Conservation (phyloP, 192 early-diverging fungal genomes). For the Coemansia sp. region DNA sequence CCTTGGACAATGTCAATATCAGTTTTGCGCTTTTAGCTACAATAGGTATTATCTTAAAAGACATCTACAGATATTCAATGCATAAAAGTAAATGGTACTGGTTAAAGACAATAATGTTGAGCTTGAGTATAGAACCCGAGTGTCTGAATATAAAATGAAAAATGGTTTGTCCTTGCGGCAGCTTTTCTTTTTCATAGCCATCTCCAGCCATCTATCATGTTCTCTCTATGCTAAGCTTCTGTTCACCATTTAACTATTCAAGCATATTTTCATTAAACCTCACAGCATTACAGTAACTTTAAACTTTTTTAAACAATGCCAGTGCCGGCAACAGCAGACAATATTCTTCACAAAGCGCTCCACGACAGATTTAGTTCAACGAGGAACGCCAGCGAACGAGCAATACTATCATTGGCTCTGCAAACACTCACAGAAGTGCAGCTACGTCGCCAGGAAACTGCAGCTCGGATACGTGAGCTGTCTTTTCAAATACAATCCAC, state of each 20-base stretch:
- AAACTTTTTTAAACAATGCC: constrained; percentile 3
- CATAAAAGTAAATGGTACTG: too few relatives aligned
- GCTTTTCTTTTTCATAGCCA: too few relatives aligned
- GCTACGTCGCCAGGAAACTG: constrained; percentile 20
- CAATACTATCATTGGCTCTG: constrained; percentile 24
- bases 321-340: constrained; percentile 15
- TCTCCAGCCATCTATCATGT: too few relatives aligned
- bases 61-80: too few relatives aligned
- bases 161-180: too few relatives aligned
- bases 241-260: background rate
- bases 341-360: constrained; percentile 24
- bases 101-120: background rate
- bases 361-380: constrained; percentile 28
- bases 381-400: constrained; percentile 15
- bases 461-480: constrained; percentile 13
- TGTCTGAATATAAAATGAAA: too few relatives aligned
- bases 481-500: constrained; percentile 17
- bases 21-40: too few relatives aligned
- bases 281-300: too few relatives aligned
- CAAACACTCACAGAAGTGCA: constrained; percentile 10
- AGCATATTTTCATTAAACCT: background rate
- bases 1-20: too few relatives aligned
- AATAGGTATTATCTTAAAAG: background rate
- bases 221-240: too few relatives aligned
- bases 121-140: too few relatives aligned